phyloP scores from a whole-genome alignment of 805 yeast genomes.

The Maudiozyma turicensis region DNA sequence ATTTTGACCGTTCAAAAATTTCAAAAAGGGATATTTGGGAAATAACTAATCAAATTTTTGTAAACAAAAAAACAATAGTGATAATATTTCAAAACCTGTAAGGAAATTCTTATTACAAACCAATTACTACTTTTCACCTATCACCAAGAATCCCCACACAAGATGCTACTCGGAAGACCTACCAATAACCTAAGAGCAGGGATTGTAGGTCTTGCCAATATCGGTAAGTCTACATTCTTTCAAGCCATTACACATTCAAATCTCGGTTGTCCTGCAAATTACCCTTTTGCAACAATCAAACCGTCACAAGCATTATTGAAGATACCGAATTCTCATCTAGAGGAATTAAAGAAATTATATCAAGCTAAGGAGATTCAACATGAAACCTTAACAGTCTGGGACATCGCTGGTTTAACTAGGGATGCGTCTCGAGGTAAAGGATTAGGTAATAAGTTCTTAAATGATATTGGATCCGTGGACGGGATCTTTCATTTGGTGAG shows the following conservation, averaged over 20 bases:
- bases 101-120: background rate
- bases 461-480: slow-evolving; percentile 71
- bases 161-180: slow-evolving; percentile 70
- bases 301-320: slow-evolving; percentile 70
- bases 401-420: slow-evolving; percentile 74
- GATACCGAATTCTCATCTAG: slow-evolving; percentile 57
- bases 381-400: slow-evolving; percentile 60
- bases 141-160: background rate
- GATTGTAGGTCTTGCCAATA: slow-evolving; percentile 89
- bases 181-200: slow-evolving; percentile 68
- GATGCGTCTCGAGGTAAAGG: slow-evolving; percentile 72
- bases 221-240: slow-evolving; percentile 95
- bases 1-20: no score
- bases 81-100: background rate
- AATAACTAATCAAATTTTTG: background rate
- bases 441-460: slow-evolving; percentile 69
- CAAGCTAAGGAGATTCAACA: slow-evolving; percentile 55
- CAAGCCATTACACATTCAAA: slow-evolving; percentile 92
- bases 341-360: slow-evolving; percentile 45
- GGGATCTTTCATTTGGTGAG: slow-evolving; percentile 74
- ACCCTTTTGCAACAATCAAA: slow-evolving; percentile 88
- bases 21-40: background rate
- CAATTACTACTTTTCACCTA: background rate
- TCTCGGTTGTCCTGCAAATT: slow-evolving; percentile 93
- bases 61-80: background rate